Conservation (phyloP, 805 yeast genomes). For the Candida silvatica region DNA sequence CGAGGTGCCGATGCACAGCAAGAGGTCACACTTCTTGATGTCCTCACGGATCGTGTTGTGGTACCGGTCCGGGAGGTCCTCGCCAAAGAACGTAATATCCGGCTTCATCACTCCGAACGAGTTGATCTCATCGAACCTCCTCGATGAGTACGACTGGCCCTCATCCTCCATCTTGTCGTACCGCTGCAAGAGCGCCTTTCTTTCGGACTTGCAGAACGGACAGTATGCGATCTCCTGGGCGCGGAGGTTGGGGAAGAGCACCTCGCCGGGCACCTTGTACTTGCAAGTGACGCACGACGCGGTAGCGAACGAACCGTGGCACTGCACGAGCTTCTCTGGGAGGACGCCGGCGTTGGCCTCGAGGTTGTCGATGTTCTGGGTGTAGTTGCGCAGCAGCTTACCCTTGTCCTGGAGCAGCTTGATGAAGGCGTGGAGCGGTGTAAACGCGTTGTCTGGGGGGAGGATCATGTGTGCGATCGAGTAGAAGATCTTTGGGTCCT, state of each 20-base stretch:
- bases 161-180: constrained; percentile 24
- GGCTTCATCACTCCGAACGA: constrained; percentile 84
- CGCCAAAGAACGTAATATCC: constrained; percentile 89
- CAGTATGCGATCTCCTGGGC: constrained; percentile 60
- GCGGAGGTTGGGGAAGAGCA: constrained; percentile 52
- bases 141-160: constrained; percentile 15
- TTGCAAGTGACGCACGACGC: constrained; percentile 81
- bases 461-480: constrained; percentile 79
- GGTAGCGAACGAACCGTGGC: constrained; percentile 87
- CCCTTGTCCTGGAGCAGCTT: constrained; percentile 65
- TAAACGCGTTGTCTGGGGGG: constrained; percentile 58
- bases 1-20: constrained; percentile 85
- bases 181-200: constrained; percentile 22
- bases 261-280: constrained; percentile 55
- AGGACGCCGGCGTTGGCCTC: constrained; percentile 74
- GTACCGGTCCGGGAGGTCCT: constrained; percentile 63
- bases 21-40: constrained; percentile 59
- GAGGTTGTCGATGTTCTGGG: constrained; percentile 85
- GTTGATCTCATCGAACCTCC: constrained; percentile 27
- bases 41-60: constrained; percentile 56
- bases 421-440: constrained; percentile 80
- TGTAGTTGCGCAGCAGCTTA: constrained; percentile 73
- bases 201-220: constrained; percentile 48
- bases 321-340: constrained; percentile 65
- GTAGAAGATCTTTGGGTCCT: constrained; percentile 75